These are phyloP conservation scores for Phyllosticta capitalensis DNA, from an alignment of 2,329 filamentous ascomycete species.

Conservation along the genomic window DNA sequence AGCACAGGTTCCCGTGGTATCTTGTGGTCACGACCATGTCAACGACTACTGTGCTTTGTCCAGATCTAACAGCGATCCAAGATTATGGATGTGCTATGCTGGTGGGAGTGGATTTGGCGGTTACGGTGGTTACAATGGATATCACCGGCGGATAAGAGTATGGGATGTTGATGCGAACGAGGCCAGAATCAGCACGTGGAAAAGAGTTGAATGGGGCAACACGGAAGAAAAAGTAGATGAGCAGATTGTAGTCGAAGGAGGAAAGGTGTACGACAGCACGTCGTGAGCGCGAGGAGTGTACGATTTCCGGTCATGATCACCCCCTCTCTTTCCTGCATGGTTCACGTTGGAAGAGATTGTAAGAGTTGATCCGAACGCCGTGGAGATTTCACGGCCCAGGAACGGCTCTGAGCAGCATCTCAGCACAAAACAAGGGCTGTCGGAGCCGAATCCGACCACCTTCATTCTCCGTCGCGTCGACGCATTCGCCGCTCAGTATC, in stretches of 20 bases:
- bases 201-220: conserved; percentile 64
- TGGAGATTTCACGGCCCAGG: neutral
- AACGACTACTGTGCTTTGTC: conserved; percentile 88
- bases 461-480: neutral
- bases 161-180: conserved; percentile 93
- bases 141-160: conserved; percentile 71
- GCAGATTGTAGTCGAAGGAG: conserved; percentile 52
- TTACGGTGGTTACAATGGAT: conserved; percentile 84
- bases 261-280: conserved; percentile 30
- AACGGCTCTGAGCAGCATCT: neutral
- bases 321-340: neutral
- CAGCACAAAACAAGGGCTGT: neutral
- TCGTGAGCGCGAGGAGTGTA: neutral
- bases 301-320: neutral
- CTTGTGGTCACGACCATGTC: conserved; percentile 90
- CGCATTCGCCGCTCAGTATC: neutral
- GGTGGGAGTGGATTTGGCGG: conserved; percentile 88
- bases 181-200: conserved; percentile 83
- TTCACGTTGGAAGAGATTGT: neutral
- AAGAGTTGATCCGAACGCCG: neutral
- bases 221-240: conserved; percentile 46
- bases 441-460: neutral
- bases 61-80: conserved; percentile 37
- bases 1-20: conserved; percentile 76
- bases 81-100: conserved; percentile 97